Evolutionary conservation across 2,329 filamentous ascomycete species (phyloP).

Genomic region (Hypoxylon sp.): DNA sequence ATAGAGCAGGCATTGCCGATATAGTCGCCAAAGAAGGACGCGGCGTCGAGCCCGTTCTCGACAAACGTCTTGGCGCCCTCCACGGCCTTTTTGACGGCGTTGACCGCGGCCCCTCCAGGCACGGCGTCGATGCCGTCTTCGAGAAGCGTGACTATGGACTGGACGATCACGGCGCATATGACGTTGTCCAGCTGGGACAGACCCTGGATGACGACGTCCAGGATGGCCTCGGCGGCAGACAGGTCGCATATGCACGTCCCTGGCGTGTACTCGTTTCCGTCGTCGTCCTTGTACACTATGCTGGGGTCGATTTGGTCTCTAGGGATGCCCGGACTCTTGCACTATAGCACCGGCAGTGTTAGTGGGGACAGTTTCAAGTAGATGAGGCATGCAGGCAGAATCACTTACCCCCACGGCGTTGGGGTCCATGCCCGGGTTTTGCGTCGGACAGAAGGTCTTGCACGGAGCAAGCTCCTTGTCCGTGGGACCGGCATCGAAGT

Average conservation of each 20-base stretch:
- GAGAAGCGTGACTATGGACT: slow-evolving; percentile 21
- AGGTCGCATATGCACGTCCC: slow-evolving; percentile 30
- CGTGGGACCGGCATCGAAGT: slow-evolving; percentile 16
- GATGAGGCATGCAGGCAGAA: not conserved
- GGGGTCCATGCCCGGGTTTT: slow-evolving; percentile 21
- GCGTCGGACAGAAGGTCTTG: slow-evolving; percentile 19
- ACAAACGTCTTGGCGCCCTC: slow-evolving; percentile 32
- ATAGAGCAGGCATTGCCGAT: slow-evolving; percentile 20
- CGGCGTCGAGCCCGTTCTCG: slow-evolving; percentile 31
- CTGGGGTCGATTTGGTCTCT: slow-evolving; percentile 23
- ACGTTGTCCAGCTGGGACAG: slow-evolving; percentile 30
- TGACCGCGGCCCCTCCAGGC: slow-evolving; percentile 6
- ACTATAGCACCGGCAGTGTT: slow-evolving; percentile 8
- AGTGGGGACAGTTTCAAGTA: not conserved
- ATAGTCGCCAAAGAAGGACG: slow-evolving; percentile 24
- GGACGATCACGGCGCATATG: slow-evolving; percentile 25
- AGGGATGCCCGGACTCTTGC: slow-evolving; percentile 18
- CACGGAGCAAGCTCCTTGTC: slow-evolving; percentile 32
- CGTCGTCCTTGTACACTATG: slow-evolving; percentile 25
- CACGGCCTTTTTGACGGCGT: slow-evolving; percentile 17
- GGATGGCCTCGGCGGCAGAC: slow-evolving; percentile 12
- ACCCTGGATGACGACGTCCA: slow-evolving; percentile 25
- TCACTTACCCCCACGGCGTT: slow-evolving; percentile 27
- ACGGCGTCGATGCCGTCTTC: slow-evolving; percentile 23
- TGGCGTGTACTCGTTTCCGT: slow-evolving; percentile 26